Evolutionary conservation across 2,329 filamentous ascomycete species (phyloP).

Genomic region (Alternaria brassicae): DNA sequence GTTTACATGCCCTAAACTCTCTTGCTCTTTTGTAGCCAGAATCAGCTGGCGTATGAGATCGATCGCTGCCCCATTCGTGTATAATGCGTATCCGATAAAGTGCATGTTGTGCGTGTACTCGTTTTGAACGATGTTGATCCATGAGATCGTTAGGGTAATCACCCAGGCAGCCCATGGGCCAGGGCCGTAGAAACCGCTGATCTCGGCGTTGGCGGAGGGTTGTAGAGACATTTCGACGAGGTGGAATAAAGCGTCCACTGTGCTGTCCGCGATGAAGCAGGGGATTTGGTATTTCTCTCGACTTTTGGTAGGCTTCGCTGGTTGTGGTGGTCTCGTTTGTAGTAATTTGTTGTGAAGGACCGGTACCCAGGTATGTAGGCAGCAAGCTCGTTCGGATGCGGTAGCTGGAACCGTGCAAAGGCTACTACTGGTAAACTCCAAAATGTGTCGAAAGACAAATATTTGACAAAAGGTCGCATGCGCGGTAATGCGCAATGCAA

Average conservation of each 20-base stretch:
- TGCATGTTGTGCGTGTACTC: neutral
- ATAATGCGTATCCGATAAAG: neutral
- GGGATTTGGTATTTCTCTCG: too few species aligned
- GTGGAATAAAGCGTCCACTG: too few species aligned
- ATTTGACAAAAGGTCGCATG: too few species aligned
- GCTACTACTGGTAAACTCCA: too few species aligned
- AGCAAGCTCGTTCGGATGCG: too few species aligned
- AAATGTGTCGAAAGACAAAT: too few species aligned
- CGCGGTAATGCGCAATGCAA: too few species aligned
- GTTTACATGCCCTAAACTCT: rapidly evolving
- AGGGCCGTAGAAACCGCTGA: neutral
- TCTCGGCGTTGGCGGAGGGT: neutral
- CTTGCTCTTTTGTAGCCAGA: too few species aligned
- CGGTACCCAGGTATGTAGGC: too few species aligned
- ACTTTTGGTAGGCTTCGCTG: neutral
- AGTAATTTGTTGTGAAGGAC: neutral
- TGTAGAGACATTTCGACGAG: too few species aligned
- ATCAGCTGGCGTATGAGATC: neutral
- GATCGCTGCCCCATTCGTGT: neutral
- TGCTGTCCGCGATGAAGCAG: too few species aligned
- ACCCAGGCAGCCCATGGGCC: neutral
- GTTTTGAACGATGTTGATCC: neutral
- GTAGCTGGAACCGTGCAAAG: too few species aligned
- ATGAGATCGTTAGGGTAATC: neutral
- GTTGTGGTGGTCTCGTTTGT: neutral